Evolutionary conservation across 495 filamentous ascomycete species (phyloP), one percentile per base, ranked within the genome.

Genomic region (Penicillium maclennaniae): DNA sequence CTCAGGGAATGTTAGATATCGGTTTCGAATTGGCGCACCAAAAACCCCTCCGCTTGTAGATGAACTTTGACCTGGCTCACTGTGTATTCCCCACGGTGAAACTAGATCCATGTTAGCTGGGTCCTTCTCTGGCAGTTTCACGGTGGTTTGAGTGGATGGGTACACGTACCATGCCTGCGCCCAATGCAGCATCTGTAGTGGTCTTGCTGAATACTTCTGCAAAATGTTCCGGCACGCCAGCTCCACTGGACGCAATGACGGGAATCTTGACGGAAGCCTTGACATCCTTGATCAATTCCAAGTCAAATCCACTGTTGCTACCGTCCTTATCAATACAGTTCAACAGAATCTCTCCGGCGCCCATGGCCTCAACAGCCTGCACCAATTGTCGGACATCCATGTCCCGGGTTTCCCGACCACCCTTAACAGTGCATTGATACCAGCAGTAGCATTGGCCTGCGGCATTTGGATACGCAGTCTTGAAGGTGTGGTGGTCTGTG

Each of bases 241-340:
- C 93, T 16, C 93, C 93, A 65, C 90, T 95, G 43, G 89, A 95
- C 45, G 93, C 91, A 72, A 98, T 95, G 41, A 98, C 92, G 1
- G 93, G 93, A 58, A 98, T 97, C 62, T 79, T 87, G 54, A 95
- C 77, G 6, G 87, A 81, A 27, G 66, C 71, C 72, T 98, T 98
- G 23, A 98, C 92, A 59, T 88, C 84, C 40, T 82, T 76, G 56
- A 98, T 90, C 37, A 98, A 73, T 74, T 97, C 95, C 25, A 96
- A 70, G 70, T 98, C 95, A 66, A 97, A 98, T 2, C 93, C 93
- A 66, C 84, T 88, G 68, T 95, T 96, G 51, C 89, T 93, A 37
- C 93, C 93, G 63, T 98, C 93, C 61, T 88, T 91, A 74, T 98
- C 95, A 53, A 98, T 97, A 75, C 91, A 97, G 68, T 98, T 98